Evolutionary conservation across 2,329 filamentous ascomycete species (phyloP).

Genomic region (Cladosporium austrohemisphaericum): DNA sequence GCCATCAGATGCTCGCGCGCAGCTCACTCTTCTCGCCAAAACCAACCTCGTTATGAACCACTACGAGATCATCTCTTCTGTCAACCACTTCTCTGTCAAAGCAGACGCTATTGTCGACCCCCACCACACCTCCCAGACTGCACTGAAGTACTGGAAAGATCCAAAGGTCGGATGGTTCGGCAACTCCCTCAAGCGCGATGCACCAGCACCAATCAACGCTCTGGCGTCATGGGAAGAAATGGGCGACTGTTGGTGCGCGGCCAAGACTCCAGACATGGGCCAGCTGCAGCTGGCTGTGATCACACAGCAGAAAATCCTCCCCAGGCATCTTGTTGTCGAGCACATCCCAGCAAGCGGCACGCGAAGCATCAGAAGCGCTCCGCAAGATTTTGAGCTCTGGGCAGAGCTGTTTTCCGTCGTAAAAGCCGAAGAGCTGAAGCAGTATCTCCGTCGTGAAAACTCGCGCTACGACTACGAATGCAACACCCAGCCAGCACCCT

Average conservation of each 20-base stretch:
- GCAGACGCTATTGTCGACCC: constrained; percentile 64
- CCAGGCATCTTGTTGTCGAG: constrained; percentile 43
- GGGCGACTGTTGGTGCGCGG: constrained; percentile 84
- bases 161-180: constrained; percentile 11
- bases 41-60: constrained; percentile 28
- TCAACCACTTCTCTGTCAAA: constrained; percentile 71
- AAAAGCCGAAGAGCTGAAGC: constrained; percentile 21
- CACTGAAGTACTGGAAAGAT: constrained; percentile 27
- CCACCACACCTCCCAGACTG: constrained; percentile 56
- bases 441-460: constrained; percentile 14
- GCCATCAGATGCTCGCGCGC: constrained; percentile 15
- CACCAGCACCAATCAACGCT: constrained; percentile 42
- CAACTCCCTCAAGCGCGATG: constrained; percentile 2
- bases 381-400: constrained; percentile 46
- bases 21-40: constrained; percentile 29
- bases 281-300: constrained; percentile 63
- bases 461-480: constrained; percentile 17
- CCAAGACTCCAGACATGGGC: constrained; percentile 43
- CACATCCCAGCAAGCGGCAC: constrained; percentile 41
- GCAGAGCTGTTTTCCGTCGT: constrained; percentile 29
- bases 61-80: constrained; percentile 32
- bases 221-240: constrained; percentile 70
- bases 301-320: constrained; percentile 35
- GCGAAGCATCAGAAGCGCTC: constrained; percentile 39
- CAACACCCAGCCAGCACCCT: constrained; percentile 19